Evolutionary conservation across 179 eudicot genomes (phyloP).

Genomic region (Actinidia chinensis): DNA sequence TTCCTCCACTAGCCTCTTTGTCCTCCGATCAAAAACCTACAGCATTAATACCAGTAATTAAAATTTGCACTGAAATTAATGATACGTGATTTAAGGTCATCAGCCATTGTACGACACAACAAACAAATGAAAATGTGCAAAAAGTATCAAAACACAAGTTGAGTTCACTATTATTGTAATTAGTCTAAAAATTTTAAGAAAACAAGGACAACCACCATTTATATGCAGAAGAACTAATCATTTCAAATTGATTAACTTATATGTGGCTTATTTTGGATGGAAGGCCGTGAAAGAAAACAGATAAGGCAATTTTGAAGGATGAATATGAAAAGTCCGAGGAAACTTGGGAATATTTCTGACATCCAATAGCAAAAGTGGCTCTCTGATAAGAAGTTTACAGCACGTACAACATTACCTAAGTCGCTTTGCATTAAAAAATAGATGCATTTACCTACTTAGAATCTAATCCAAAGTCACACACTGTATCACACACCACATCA

Average conservation of each 20-base stretch:
- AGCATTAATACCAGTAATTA: slow-evolving; percentile 15
- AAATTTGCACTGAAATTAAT: not conserved
- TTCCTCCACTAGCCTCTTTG: slow-evolving; percentile 88
- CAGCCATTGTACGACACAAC: not conserved
- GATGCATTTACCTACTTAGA: not conserved
- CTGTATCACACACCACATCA: slow-evolving; percentile 1
- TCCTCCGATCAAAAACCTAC: slow-evolving; percentile 80
- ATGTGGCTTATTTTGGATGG: not conserved
- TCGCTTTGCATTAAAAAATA: not conserved
- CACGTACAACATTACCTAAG: not conserved
- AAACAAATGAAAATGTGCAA: not conserved
- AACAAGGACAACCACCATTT: not conserved
- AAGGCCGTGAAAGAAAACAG: not conserved
- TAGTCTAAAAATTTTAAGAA: not conserved
- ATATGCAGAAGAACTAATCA: not conserved
- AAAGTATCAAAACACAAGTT: not conserved
- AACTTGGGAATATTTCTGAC: not conserved
- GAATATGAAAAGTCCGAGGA: not conserved
- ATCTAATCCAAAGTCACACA: slow-evolving; percentile 9
- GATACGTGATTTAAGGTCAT: not conserved
- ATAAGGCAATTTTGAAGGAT: not conserved
- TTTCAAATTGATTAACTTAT: not conserved
- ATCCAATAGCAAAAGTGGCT: not conserved
- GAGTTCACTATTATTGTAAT: not conserved
- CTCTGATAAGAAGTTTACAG: not conserved